Conservation (phyloP, 768 basidiomycete species). For the Lactifluus hygrophoroides region DNA sequence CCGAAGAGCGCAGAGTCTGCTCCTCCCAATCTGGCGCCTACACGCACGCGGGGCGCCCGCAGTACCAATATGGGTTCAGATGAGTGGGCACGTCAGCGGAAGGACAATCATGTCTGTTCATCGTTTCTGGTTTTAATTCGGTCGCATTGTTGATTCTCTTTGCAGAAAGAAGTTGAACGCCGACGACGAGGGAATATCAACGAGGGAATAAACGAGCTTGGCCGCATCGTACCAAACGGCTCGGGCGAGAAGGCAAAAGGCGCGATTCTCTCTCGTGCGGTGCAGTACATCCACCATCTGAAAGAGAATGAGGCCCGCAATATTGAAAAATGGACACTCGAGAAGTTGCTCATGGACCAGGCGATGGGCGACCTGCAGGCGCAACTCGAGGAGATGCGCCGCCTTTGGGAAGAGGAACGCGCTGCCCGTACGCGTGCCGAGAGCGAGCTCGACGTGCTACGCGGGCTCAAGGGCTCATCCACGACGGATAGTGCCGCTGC, state of each 20-base stretch:
- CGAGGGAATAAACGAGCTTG: slow-evolving; percentile 90
- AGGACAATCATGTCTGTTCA: slow-evolving; percentile 67
- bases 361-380: slow-evolving; percentile 82
- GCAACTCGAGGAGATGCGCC: slow-evolving; percentile 73
- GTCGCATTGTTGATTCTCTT: background rate
- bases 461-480: slow-evolving; percentile 25
- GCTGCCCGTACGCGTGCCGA: slow-evolving; percentile 49
- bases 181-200: slow-evolving; percentile 93
- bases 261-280: slow-evolving; percentile 78
- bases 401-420: slow-evolving; percentile 77
- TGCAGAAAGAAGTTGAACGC: slow-evolving; percentile 96
- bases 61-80: slow-evolving; percentile 60
- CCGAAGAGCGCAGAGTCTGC: background rate
- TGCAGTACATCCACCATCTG: slow-evolving; percentile 85
- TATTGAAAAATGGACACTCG: slow-evolving; percentile 90
- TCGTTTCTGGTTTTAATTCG: background rate
- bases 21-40: slow-evolving; percentile 22
- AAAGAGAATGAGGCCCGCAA: slow-evolving; percentile 87
- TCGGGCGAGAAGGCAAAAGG: slow-evolving; percentile 87
- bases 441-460: slow-evolving; percentile 52
- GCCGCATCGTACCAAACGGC: slow-evolving; percentile 79
- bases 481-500: slow-evolving; percentile 4
- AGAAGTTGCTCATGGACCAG: slow-evolving; percentile 88
- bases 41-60: slow-evolving; percentile 39
- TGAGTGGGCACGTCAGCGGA: slow-evolving; percentile 72